Base-by-base conservation (phyloP, 192 early-diverging fungal genomes). In the Cetraspora pellucida region DNA sequence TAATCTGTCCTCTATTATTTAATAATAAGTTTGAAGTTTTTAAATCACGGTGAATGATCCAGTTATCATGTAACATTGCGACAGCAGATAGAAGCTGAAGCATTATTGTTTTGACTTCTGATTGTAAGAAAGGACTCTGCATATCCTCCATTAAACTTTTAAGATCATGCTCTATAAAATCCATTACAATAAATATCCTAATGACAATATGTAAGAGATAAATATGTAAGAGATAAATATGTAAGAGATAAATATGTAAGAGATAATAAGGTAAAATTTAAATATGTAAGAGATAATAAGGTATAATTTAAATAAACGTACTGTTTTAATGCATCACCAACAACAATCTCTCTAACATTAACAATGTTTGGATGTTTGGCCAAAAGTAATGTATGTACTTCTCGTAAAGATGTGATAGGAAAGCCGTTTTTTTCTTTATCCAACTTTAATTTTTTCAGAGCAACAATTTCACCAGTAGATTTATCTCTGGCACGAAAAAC, bases 181-280 rank as follows among this genome's bases (percentile, higher is more conserved):
- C 97, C 97, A 99, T 99, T 5, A 95, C 96, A 74, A 97, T 95
- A 78, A 96, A 99, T 37, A 97, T 91, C 78, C 92, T 93, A 78
- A 70, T 76, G 9, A n/a, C n/a, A 2, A 85, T 58, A 27, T 82
- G 3, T 75, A 58, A 74, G 17, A 13, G 68, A 81, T 31, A 46
- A 43, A 66, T 7, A 67, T 49, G 46, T 1, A 64, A 30, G 50
- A 63, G 11, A 13, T 59, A 57, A 13, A 54, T 9, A 80, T 45
- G 54, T 50, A 13, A 54, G 4, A 19, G 5, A n/a, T 19, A 19
- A 4, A 54, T 54, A 14, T 13, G 16, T 19, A 54, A 54, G 19
- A 52, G 2, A 52, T 52, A 52, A 19, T 19, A 19, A 19, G 4
- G 52, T 14, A 13, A 27, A 8, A 21, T 52, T 13, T 52, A 52